These are phyloP conservation scores for Stemphylium lycopersici DNA, from an alignment of 2,329 filamentous ascomycete genomes.

Conservation along the genomic window DNA sequence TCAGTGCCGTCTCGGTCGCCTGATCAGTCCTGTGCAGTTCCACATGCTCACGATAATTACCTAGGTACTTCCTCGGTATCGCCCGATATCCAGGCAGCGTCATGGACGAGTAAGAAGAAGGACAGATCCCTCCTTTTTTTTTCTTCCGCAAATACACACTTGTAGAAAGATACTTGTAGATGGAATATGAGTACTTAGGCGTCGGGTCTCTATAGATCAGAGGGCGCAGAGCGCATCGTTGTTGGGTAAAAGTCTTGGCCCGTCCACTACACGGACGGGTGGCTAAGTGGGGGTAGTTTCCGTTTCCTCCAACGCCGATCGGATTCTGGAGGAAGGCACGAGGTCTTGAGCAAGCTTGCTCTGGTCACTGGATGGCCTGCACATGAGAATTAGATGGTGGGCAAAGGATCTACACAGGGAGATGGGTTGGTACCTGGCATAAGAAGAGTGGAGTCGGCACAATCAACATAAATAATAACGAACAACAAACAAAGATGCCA, in stretches of 20 bases:
- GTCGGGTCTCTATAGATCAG: too few relatives aligned
- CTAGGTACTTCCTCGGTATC: too few relatives aligned
- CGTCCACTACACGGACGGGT: not conserved
- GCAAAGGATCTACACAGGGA: slow-evolving; percentile 6
- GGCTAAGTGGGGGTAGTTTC: not conserved
- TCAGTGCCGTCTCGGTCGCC: not conserved
- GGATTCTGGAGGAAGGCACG: not conserved
- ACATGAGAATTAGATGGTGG: not conserved
- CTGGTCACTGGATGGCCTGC: not conserved
- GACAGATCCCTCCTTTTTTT: too few relatives aligned
- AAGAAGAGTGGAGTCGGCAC: not conserved
- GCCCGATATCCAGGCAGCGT: too few relatives aligned
- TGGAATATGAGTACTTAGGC: too few relatives aligned
- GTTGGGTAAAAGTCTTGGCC: not conserved
- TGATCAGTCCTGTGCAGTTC: not conserved
- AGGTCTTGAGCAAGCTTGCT: too few relatives aligned
- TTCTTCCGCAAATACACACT: too few relatives aligned
- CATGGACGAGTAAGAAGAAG: not conserved
- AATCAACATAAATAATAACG: not conserved
- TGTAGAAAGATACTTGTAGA: too few relatives aligned
- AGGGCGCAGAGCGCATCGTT: not conserved
- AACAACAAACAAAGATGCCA: not conserved
- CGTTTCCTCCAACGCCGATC: not conserved
- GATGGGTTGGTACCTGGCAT: slow-evolving; percentile 3
- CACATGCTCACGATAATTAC: not conserved